Percentiles rank a stretch among this genome's conserved stretches.
These are phyloP conservation scores for Rhodotorula mucilaginosa DNA, from an alignment of 1,284 basidiomycete species.

Conservation along the genomic window DNA sequence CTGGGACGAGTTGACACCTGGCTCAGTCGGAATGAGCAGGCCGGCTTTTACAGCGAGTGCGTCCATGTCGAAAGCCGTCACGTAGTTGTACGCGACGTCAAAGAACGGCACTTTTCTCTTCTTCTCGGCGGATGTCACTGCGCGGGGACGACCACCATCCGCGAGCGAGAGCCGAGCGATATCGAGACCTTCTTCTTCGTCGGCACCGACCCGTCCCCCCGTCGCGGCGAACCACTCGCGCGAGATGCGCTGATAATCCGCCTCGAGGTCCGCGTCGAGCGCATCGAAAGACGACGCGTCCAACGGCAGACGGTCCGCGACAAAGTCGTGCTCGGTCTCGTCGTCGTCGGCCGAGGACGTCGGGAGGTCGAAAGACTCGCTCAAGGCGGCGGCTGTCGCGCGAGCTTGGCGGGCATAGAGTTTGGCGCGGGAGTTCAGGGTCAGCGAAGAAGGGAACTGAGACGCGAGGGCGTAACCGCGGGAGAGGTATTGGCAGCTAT, in stretches of 20 bases:
- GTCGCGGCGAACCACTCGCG: slow-evolving; percentile 36
- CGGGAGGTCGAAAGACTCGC: slow-evolving; percentile 56
- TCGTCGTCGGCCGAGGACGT: slow-evolving; percentile 47
- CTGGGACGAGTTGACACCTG: slow-evolving; percentile 51
- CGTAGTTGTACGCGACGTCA: slow-evolving; percentile 90
- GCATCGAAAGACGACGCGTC: slow-evolving; percentile 8
- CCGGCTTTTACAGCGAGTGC: slow-evolving; percentile 52
- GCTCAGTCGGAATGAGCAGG: not conserved
- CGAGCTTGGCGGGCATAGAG: slow-evolving; percentile 69
- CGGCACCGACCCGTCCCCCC: slow-evolving; percentile 14
- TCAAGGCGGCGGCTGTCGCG: slow-evolving; percentile 53
- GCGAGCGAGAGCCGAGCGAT: not conserved
- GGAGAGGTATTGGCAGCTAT: slow-evolving; percentile 66
- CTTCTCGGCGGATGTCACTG: not conserved
- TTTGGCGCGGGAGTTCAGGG: slow-evolving; percentile 64
- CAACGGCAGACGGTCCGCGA: slow-evolving; percentile 22
- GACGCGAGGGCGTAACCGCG: slow-evolving; percentile 61
- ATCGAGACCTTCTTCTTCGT: not conserved
- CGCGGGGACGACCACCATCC: not conserved
- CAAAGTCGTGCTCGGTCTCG: slow-evolving; percentile 47
- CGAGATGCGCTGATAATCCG: slow-evolving; percentile 18
- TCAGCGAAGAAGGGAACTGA: slow-evolving; percentile 67
- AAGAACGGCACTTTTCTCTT: slow-evolving; percentile 68
- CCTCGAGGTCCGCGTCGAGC: slow-evolving; percentile 33
- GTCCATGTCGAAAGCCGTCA: slow-evolving; percentile 67